These are phyloP conservation scores for Aspergillus fumigatus DNA, from an alignment of 2,329 filamentous ascomycete genomes.

Conservation along the genomic window DNA sequence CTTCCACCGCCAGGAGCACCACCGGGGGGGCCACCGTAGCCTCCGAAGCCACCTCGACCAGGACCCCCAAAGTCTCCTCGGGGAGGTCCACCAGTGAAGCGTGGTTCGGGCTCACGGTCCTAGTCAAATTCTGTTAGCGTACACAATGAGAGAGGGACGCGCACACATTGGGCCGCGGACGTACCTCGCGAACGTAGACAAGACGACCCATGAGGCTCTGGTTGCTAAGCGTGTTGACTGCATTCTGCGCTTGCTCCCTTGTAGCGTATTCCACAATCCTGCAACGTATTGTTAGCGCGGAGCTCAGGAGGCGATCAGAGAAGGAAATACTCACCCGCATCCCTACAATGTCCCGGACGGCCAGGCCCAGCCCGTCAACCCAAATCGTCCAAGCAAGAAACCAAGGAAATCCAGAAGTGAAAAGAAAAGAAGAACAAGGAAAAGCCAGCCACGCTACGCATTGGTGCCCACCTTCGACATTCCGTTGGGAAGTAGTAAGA, in stretches of 20 bases:
- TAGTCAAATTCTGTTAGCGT: conserved; percentile 35
- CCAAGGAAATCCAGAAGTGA: conserved; percentile 58
- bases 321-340: conserved; percentile 78
- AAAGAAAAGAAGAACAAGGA: conserved; percentile 59
- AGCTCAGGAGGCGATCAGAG: conserved; percentile 1
- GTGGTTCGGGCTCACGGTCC: conserved; percentile 97
- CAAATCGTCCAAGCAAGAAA: conserved; percentile 75
- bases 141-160: not conserved
- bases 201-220: conserved; percentile 98
- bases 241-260: conserved; percentile 96
- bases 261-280: conserved; percentile 99
- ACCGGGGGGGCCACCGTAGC: conserved; percentile 44
- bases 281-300: conserved; percentile 20
- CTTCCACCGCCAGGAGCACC: conserved; percentile 49
- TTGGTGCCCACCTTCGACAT: conserved; percentile 99
- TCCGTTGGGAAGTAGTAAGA: conserved; percentile 99
- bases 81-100: conserved; percentile 75
- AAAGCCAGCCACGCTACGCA: conserved; percentile 82
- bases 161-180: conserved; percentile 5
- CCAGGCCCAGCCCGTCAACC: conserved; percentile 98
- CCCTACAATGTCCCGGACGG: conserved; percentile 90
- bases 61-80: conserved; percentile 58
- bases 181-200: conserved; percentile 95
- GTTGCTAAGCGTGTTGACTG: conserved; percentile 96
- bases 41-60: conserved; percentile 52